Evolutionary conservation across 495 filamentous ascomycete species (phyloP).

Genomic region (Talaromyces proteolyticus): DNA sequence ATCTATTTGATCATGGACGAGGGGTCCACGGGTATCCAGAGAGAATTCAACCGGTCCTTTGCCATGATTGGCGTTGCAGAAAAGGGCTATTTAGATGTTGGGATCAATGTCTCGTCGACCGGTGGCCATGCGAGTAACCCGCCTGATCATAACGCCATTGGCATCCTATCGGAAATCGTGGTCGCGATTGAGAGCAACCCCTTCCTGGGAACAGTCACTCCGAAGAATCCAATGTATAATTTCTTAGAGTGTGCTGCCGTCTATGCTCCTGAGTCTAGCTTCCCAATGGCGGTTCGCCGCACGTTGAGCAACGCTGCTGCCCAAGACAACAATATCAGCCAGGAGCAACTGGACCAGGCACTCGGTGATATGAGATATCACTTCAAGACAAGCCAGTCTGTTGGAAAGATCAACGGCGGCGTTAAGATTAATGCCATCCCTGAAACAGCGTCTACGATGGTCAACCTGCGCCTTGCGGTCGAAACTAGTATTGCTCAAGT

Average conservation of each 20-base stretch:
- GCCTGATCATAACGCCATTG: slow-evolving; percentile 53
- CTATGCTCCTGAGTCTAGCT: slow-evolving; percentile 9
- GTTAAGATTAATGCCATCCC: slow-evolving; percentile 57
- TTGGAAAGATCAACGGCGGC: slow-evolving; percentile 49
- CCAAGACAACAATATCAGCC: background rate
- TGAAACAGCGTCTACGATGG: slow-evolving; percentile 40
- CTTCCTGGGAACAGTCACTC: slow-evolving; percentile 22
- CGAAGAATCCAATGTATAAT: slow-evolving; percentile 10
- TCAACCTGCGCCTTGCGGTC: slow-evolving; percentile 55
- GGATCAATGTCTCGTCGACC: slow-evolving; percentile 46
- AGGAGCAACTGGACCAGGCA: slow-evolving; percentile 5
- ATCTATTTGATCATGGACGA: slow-evolving; percentile 56
- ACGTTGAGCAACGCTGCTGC: slow-evolving; percentile 2
- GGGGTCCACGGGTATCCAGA: slow-evolving; percentile 33
- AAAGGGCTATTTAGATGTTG: slow-evolving; percentile 51
- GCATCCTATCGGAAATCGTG: slow-evolving; percentile 52
- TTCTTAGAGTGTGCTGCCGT: slow-evolving; percentile 10
- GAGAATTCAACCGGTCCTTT: slow-evolving; percentile 39
- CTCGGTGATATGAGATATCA: slow-evolving; percentile 8
- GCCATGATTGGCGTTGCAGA: slow-evolving; percentile 50
- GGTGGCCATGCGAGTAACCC: slow-evolving; percentile 56
- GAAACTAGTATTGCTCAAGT: slow-evolving; percentile 11
- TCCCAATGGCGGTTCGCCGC: slow-evolving; percentile 4
- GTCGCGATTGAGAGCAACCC: slow-evolving; percentile 46
- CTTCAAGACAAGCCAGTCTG: slow-evolving; percentile 20